A percentile compares a stretch with the other conserved stretches of the same genome.
Evolutionary conservation across 495 filamentous ascomycete species (phyloP).

Genomic region (Penicillium tannophilum): DNA sequence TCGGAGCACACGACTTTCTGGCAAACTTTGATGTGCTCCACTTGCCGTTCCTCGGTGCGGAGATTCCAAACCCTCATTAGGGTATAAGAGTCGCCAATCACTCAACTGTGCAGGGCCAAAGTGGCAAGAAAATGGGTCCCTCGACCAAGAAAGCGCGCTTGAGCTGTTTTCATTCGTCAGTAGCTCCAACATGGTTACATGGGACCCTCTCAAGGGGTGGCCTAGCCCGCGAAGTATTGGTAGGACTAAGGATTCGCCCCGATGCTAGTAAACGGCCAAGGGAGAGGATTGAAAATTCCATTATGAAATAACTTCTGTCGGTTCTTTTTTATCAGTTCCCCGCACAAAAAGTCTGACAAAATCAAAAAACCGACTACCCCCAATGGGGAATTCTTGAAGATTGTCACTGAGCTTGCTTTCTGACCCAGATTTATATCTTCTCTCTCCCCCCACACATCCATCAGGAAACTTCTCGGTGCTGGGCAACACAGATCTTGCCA

Average conservation of each 20-base stretch:
- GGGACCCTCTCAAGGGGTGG: neutral
- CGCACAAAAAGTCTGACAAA: neutral
- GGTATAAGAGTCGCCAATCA: slow-evolving; percentile 1
- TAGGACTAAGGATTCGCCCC: neutral
- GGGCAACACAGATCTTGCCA: neutral
- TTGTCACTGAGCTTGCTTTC: neutral
- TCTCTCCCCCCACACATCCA: neutral
- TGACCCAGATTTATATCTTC: neutral
- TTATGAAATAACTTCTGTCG: neutral
- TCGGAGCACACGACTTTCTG: neutral
- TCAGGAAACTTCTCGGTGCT: neutral
- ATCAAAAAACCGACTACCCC: neutral
- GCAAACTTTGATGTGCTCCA: neutral
- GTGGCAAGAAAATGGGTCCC: neutral
- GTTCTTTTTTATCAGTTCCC: neutral
- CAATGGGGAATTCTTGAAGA: neutral
- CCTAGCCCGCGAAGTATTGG: neutral
- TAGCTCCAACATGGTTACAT: neutral
- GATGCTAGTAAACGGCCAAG: neutral
- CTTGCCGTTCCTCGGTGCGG: slow-evolving; percentile 5
- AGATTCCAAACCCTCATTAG: slow-evolving; percentile 4
- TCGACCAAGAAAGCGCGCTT: neutral
- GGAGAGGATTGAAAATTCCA: neutral
- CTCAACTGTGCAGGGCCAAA: neutral
- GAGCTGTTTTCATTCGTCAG: neutral